Base-by-base conservation (phyloP, 2,329 filamentous ascomycete species). In the Aspergillus novoparasiticus region DNA sequence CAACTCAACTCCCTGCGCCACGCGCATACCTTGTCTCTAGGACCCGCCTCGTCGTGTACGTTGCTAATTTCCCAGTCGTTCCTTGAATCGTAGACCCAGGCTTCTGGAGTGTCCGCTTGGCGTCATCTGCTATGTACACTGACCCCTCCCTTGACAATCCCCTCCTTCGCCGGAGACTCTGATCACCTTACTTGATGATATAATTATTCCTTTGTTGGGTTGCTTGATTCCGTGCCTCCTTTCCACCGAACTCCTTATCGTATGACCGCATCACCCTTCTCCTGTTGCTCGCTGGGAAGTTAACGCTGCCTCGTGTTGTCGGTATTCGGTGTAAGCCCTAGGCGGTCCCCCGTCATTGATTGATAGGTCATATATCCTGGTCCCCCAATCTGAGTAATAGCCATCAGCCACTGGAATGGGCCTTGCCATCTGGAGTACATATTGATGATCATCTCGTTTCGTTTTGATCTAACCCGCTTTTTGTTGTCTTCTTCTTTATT, bases 211-310 rank as follows among this genome's bases (percentile, higher is more conserved):
- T 36, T 58, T 32, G 41, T 61, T 57, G 19, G 28, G 41, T 36
- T 61, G 41, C 41, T 58, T 32, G 34, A 32, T 21, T 32, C 28
- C 48, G 48, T 57, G 26, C 58, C 53, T 59, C 62, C 58, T 57
- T 57, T 60, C 43, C 23, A 48, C 45, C 57, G 23, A 39, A 28
- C 21, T n/a, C 21, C 36, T 26, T 46, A 48, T 60, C 62, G 48
- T 59, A 64, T 64, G 59, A 66, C 59, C 62, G 28, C 58, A 62
- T 65, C 57, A 57, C 34, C 57, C 51, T 58, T 54, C 36, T 53
- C 21, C 26, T 53, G 58, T 61, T 36, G 43, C 36, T 51, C 19
- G 32, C 8, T 55, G 51, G 51, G 19, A 55, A 21, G 19, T n/a
- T 41, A 34, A 11, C 21, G 51, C 46, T 36, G 53, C 57, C 63